phyloP scores from a whole-genome alignment of 371 early-diverging fungal species.

The Mucor indicus region DNA sequence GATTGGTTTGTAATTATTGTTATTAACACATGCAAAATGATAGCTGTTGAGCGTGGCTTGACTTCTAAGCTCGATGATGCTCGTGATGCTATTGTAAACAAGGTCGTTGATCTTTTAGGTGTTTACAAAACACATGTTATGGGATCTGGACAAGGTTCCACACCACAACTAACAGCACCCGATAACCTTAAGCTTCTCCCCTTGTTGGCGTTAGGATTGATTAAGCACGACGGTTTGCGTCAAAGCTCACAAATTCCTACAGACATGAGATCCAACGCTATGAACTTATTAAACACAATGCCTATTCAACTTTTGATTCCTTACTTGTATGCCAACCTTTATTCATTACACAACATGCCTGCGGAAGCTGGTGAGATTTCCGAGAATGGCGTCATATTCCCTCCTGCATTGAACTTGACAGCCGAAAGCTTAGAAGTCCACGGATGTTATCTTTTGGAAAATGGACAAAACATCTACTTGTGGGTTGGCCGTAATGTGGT shows the following conservation, averaged over 20 bases:
- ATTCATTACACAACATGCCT: constrained; percentile 83
- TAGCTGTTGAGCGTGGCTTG: constrained; percentile 78
- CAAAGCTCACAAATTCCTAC: constrained; percentile 71
- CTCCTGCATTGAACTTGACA: constrained; percentile 76
- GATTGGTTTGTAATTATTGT: background rate
- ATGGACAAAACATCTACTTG: constrained; percentile 79
- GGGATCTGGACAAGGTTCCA: constrained; percentile 69
- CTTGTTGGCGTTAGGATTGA: constrained; percentile 74
- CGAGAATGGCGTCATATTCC: constrained; percentile 62
- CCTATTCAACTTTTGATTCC: constrained; percentile 78
- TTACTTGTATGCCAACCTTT: constrained; percentile 75
- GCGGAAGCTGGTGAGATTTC: constrained; percentile 61
- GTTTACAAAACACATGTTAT: constrained; percentile 83
- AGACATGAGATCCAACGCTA: constrained; percentile 69
- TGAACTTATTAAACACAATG: constrained; percentile 71
- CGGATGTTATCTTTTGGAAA: constrained; percentile 85
- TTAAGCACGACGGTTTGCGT: constrained; percentile 73
- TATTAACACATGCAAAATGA: too few species aligned
- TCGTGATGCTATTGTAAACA: constrained; percentile 88
- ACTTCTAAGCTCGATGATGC: constrained; percentile 92
- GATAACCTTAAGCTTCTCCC: constrained; percentile 87
- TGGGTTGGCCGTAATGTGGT: constrained; percentile 85
- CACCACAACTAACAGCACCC: constrained; percentile 78
- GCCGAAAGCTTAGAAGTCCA: constrained; percentile 82
- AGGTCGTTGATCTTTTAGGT: constrained; percentile 80